Evolutionary conservation across 2,329 filamentous ascomycete species (phyloP).

Genomic region (Emergomyces pasteurianus): DNA sequence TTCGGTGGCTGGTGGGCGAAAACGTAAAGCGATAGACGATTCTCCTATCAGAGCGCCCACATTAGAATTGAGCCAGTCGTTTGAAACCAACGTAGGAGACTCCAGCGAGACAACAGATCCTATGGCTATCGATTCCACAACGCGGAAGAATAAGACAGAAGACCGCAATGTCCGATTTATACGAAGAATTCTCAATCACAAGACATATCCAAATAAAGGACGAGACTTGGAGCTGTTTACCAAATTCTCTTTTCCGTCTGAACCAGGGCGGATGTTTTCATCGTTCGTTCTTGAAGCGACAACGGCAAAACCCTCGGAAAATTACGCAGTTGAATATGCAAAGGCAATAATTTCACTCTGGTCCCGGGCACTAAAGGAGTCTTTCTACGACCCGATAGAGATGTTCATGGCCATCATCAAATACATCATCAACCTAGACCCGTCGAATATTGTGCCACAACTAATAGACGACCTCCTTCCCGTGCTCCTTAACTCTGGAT

Average conservation of each 20-base stretch:
- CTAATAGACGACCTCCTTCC: constrained; percentile 28
- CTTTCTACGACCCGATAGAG: constrained; percentile 34
- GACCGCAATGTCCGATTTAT: constrained; percentile 31
- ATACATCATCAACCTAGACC: constrained; percentile 30
- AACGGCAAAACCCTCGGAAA: constrained; percentile 30
- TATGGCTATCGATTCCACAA: constrained; percentile 15
- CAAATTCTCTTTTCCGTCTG: constrained; percentile 42
- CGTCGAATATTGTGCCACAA: constrained; percentile 23
- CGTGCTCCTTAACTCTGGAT: constrained; percentile 34
- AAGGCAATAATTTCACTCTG: constrained; percentile 42
- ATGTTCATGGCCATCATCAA: constrained; percentile 31
- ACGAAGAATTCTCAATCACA: constrained; percentile 45
- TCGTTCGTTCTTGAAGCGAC: constrained; percentile 44
- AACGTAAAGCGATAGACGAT: constrained; percentile 39
- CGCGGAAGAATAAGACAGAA: constrained; percentile 13
- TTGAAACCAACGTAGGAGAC: constrained; percentile 14
- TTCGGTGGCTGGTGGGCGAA: constrained; percentile 46
- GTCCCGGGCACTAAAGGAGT: constrained; percentile 44
- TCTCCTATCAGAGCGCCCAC: constrained; percentile 38
- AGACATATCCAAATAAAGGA: constrained; percentile 35
- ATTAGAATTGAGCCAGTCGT: constrained; percentile 28
- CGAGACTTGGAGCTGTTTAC: constrained; percentile 45
- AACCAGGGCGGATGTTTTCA: constrained; percentile 37
- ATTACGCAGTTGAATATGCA: constrained; percentile 39
- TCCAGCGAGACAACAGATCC: constrained; percentile 16